Percentiles rank a stretch among this genome's conserved stretches.
phyloP scores from a whole-genome alignment of 164 flowering plant species.

The Malania oleifera region DNA sequence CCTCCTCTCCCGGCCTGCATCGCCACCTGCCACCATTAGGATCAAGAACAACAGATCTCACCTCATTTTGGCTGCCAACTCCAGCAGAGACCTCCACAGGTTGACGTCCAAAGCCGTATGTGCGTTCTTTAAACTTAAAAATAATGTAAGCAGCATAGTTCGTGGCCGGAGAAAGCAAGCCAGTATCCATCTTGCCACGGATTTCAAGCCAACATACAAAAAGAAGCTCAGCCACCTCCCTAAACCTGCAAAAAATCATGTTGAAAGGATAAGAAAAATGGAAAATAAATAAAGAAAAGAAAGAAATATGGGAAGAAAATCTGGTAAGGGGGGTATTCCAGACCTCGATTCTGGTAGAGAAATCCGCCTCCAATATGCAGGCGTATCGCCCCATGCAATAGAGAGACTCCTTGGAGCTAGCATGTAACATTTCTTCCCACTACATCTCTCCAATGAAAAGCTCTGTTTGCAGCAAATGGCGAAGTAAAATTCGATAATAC shows the following conservation, averaged over 20 bases:
- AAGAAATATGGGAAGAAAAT: neutral
- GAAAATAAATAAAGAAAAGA: neutral
- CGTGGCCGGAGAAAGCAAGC: slow-evolving; percentile 26
- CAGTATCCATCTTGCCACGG: slow-evolving; percentile 21
- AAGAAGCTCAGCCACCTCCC: slow-evolving; percentile 33
- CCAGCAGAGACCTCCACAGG: slow-evolving; percentile 21
- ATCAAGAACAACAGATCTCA: slow-evolving; percentile 6
- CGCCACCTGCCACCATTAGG: neutral
- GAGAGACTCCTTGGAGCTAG: slow-evolving; percentile 40
- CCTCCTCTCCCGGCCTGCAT: neutral
- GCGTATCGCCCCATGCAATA: slow-evolving; percentile 45
- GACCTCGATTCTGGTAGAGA: slow-evolving; percentile 27
- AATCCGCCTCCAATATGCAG: slow-evolving; percentile 45
- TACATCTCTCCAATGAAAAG: slow-evolving; percentile 40
- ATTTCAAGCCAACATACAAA: slow-evolving; percentile 41
- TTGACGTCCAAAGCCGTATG: slow-evolving; percentile 12
- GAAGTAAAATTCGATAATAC: no score
- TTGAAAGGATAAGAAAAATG: neutral
- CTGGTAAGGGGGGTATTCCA: slow-evolving; percentile 5
- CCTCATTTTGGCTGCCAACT: slow-evolving; percentile 8
- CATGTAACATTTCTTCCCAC: slow-evolving; percentile 61
- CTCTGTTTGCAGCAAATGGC: slow-evolving; percentile 26
- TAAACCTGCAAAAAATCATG: no score
- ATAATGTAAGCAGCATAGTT: slow-evolving; percentile 32
- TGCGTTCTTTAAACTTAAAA: slow-evolving; percentile 7